Evolutionary conservation across 2,329 filamentous ascomycete genomes (phyloP), one percentile per base, ranked within the genome.

Genomic region (Colletotrichum liaoningense): DNA sequence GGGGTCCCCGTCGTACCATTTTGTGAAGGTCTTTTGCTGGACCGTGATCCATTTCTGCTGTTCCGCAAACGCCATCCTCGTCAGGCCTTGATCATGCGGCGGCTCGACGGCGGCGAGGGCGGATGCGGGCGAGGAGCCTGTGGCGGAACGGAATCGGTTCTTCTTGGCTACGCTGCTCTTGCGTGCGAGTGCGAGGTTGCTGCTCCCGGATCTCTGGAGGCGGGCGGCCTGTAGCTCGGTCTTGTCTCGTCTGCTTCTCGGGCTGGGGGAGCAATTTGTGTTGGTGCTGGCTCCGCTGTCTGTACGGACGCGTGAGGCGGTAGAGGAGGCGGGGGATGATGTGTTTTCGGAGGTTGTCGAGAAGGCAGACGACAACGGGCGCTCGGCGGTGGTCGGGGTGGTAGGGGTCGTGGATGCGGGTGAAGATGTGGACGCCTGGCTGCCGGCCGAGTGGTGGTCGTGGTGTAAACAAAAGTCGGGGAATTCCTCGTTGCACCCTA

Each of bases 1-100:
- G 94, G 93, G 8, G 59, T 35, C 26, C 26, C 33, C 11, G 54
- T 63, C 78, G 57, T 79, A 85, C 84, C 97, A 99, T 94, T 98
- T 99, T 73, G 95, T 98, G 84, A 99, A 99, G 33, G 97, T 99
- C 90, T 98, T 99, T 84, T 98, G 93, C 87, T 98, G 96, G 84
- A 98, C 95, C 81, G 88, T 91, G 79, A 93, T 89, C 91, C 91
- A 93, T 82, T 88, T 87, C 82, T 92, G 89, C 84, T 92, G 89
- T 81, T 91, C 89, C 76, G 88, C 84, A 81, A 86, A 90, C 71
- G 89, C 90, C 91, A 92, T 93, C 82, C 86, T 92, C 79, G 84
- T 84, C 75, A 87, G 81, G 75, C 82, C 85, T 77, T 84, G 85
- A 76, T 89, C 87, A 82, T 86, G 85, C 79, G 84, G 81, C 77